Percentiles rank a stretch among this genome's conserved stretches.
These are phyloP conservation scores for Viola pubescens DNA, from an alignment of 441 rosid genomes.

Conservation along the genomic window DNA sequence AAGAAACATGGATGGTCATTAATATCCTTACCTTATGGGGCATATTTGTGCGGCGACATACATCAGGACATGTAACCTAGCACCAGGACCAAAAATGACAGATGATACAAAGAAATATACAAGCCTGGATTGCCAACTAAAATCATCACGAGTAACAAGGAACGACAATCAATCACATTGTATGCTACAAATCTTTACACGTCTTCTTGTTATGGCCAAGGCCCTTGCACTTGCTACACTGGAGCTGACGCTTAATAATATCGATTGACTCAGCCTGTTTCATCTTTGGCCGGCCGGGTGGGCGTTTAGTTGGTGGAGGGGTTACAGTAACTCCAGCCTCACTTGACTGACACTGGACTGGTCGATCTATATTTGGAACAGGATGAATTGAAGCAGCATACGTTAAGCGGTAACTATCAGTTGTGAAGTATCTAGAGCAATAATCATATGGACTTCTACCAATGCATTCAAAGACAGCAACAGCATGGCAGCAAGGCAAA, in stretches of 20 bases:
- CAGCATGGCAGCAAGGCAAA: slow-evolving; percentile 37
- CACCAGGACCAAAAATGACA: too few relatives aligned
- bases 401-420: slow-evolving; percentile 24
- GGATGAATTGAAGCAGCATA: slow-evolving; percentile 35
- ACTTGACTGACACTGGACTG: slow-evolving; percentile 15
- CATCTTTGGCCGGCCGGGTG: slow-evolving; percentile 23
- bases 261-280: slow-evolving; percentile 32
- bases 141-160: too few relatives aligned
- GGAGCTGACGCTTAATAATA: slow-evolving; percentile 34
- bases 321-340: slow-evolving; percentile 22
- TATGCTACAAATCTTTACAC: slow-evolving; percentile 13
- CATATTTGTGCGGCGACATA: too few relatives aligned
- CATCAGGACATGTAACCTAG: too few relatives aligned
- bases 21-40: too few relatives aligned
- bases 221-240: slow-evolving; percentile 40
- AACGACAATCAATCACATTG: neutral
- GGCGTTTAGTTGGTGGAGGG: slow-evolving; percentile 33
- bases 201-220: slow-evolving; percentile 27
- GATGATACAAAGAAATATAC: too few relatives aligned
- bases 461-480: slow-evolving; percentile 26
- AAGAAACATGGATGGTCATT: too few relatives aligned
- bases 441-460: slow-evolving; percentile 31
- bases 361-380: slow-evolving; percentile 33
- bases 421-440: slow-evolving; percentile 31
- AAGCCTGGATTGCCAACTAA: too few relatives aligned